phyloP scores from a whole-genome alignment of 2,329 filamentous ascomycete genomes.

The Westerdykella sp. region DNA sequence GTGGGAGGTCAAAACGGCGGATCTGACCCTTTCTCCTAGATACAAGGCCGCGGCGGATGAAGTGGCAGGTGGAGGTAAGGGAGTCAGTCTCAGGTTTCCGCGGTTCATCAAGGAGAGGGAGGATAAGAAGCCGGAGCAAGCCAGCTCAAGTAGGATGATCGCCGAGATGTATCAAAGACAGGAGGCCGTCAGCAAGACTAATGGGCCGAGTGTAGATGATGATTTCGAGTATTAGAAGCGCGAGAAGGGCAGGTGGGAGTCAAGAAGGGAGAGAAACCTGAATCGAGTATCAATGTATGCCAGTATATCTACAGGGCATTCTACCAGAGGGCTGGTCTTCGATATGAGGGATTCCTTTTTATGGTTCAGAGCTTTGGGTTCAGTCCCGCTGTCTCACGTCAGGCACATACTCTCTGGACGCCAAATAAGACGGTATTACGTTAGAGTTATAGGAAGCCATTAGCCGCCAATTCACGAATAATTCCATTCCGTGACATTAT shows the following conservation, averaged over 20 bases:
- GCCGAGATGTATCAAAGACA: conserved; percentile 97
- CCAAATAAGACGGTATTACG: no score
- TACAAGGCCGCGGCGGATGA: conserved; percentile 89
- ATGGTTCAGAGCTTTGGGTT: no score
- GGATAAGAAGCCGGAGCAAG: conserved; percentile 92
- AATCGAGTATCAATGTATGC: no score
- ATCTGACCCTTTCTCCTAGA: conserved; percentile 83
- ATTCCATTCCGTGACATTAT: no score
- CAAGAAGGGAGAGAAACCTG: no score
- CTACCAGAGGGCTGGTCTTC: no score
- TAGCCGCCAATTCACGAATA: no score
- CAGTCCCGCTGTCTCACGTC: no score
- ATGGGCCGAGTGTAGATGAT: conserved; percentile 83
- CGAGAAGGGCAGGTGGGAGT: background rate
- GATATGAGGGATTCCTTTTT: no score
- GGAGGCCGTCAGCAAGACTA: conserved; percentile 80
- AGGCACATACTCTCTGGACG: no score
- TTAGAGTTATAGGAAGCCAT: no score
- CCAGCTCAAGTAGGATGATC: conserved; percentile 76
- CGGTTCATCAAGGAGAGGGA: conserved; percentile 87
- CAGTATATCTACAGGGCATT: no score
- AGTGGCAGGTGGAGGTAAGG: conserved; percentile 63
- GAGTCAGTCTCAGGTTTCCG: conserved; percentile 85
- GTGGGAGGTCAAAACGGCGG: conserved; percentile 97
- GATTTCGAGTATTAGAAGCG: conserved; percentile 85